Conservation (phyloP, 176 grass and related monocot species). For the Cymbopogon citratus region DNA sequence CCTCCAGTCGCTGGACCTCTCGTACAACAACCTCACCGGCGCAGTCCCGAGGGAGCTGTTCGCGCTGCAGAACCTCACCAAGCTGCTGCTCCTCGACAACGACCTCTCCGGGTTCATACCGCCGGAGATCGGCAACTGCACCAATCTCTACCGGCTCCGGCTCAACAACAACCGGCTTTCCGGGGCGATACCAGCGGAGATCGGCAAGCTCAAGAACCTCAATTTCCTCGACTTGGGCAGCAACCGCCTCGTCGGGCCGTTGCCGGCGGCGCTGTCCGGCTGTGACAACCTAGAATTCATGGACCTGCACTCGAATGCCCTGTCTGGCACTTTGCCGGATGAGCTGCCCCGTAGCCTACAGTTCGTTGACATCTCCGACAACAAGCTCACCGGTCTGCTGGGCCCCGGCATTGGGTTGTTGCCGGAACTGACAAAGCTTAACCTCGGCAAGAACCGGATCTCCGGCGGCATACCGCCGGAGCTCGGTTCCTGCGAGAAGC, state of each 20-base stretch:
- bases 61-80: constrained; percentile 81
- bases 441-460: constrained; percentile 55
- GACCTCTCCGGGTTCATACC: constrained; percentile 61
- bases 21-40: constrained; percentile 88
- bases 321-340: constrained; percentile 57
- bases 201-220: constrained; percentile 72
- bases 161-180: constrained; percentile 63
- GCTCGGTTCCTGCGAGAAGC: constrained; percentile 74
- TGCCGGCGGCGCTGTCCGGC: constrained; percentile 56
- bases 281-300: constrained; percentile 82
- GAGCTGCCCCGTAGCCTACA: constrained; percentile 62
- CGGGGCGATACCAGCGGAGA: constrained; percentile 54
- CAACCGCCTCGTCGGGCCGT: constrained; percentile 57
- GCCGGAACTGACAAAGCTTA: constrained; percentile 82
- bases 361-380: constrained; percentile 79
- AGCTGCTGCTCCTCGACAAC: constrained; percentile 78
- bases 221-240: constrained; percentile 80
- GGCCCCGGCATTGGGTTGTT: constrained; percentile 46
- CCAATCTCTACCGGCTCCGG: constrained; percentile 76
- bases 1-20: constrained; percentile 82
- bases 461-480: constrained; percentile 58
- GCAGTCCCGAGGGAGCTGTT: constrained; percentile 67
- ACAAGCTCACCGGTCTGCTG: constrained; percentile 58
- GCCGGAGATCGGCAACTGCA: constrained; percentile 45
- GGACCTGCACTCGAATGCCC: constrained; percentile 83